Conservation (phyloP, 2,329 filamentous ascomycete genomes). For the Dothidotthia symphoricarpi region DNA sequence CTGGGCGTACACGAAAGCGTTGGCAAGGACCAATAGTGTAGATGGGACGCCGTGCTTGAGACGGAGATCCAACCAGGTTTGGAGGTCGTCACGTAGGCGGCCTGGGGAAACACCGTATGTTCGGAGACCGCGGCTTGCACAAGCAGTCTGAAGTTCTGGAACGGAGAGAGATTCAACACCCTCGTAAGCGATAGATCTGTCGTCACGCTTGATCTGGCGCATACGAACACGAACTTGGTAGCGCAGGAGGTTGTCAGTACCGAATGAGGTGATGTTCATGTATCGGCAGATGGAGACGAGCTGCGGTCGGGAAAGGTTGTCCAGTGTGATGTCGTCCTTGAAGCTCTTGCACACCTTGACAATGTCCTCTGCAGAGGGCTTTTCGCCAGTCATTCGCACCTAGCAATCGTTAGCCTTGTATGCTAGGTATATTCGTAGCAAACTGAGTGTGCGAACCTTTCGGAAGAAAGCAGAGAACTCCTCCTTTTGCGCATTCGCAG, state of each 20-base stretch:
- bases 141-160: conserved; percentile 86
- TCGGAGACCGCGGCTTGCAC: conserved; percentile 85
- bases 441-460: conserved; percentile 60
- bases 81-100: conserved; percentile 81
- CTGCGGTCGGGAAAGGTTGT: conserved; percentile 94
- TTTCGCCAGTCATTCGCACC: conserved; percentile 77
- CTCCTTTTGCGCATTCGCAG: conserved; percentile 80
- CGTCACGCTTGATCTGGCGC: conserved; percentile 98
- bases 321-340: conserved; percentile 93
- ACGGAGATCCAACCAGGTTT: conserved; percentile 91
- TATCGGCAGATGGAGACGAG: conserved; percentile 97
- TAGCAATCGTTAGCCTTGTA: conserved; percentile 17
- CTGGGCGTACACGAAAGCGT: conserved; percentile 95
- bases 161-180: conserved; percentile 93
- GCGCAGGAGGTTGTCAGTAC: conserved; percentile 94
- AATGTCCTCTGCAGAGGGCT: conserved; percentile 83
- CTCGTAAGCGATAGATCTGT: conserved; percentile 89
- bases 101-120: conserved; percentile 90
- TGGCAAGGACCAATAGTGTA: conserved; percentile 90
- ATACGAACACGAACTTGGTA: conserved; percentile 97
- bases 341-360: conserved; percentile 99
- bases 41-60: conserved; percentile 94
- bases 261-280: conserved; percentile 96
- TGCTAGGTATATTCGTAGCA: too few relatives aligned
- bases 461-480: conserved; percentile 97